Conservation (phyloP, 495 filamentous ascomycete species). For the Paragyromitra xinjiangensis region DNA sequence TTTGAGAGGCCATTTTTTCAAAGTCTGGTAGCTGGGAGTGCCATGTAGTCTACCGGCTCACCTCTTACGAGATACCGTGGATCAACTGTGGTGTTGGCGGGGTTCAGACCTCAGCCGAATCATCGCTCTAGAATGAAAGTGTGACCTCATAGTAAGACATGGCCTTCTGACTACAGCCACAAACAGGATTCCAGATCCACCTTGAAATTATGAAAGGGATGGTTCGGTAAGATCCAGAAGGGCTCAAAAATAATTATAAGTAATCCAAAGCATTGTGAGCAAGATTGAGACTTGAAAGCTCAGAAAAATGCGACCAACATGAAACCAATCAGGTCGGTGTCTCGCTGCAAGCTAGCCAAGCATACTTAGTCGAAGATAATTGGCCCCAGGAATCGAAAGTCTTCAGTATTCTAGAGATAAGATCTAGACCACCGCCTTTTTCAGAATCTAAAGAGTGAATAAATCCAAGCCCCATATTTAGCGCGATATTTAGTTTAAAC, state of each 20-base stretch:
- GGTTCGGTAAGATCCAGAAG: background rate
- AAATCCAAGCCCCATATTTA: background rate
- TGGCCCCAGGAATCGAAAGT: background rate
- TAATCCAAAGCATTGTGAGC: background rate
- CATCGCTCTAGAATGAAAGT: conserved; percentile 3
- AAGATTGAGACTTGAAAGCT: background rate
- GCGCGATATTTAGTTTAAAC: background rate
- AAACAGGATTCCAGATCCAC: conserved; percentile 14
- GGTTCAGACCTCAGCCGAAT: conserved; percentile 16
- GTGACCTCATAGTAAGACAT: conserved; percentile 28
- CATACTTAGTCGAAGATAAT: background rate
- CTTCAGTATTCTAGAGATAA: background rate
- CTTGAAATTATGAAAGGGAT: background rate
- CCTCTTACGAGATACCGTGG: conserved; percentile 43
- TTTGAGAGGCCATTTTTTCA: conserved; percentile 4
- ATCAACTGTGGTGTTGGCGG: conserved; percentile 11
- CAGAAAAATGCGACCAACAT: background rate
- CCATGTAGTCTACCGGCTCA: conserved; percentile 27
- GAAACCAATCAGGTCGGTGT: conserved; percentile 1
- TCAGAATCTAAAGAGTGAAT: background rate
- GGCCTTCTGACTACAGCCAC: background rate
- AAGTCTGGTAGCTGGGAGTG: conserved; percentile 35
- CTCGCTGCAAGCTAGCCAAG: background rate
- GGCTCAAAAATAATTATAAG: background rate
- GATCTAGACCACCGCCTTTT: background rate